Base-by-base conservation (phyloP, 2,329 filamentous ascomycete species). In the Xylariaceae sp. region DNA sequence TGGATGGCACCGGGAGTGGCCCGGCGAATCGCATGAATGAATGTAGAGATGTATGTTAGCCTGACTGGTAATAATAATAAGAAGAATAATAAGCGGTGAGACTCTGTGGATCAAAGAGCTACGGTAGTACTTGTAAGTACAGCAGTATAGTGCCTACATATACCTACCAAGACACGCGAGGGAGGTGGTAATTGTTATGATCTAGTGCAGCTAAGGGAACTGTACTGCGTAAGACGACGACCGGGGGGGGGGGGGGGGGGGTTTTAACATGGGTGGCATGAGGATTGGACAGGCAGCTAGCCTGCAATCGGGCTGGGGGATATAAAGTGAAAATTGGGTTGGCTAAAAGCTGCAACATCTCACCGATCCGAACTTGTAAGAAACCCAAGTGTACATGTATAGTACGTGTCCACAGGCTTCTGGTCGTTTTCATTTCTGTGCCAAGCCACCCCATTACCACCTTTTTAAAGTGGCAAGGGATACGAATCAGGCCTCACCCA, bases 1-100 rank as follows among this genome's bases (percentile, higher is more conserved):
- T 52, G 47, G 43, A 56, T 49, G 53, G 39, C 40, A 46, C 21
- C n/a, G 36, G 48, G 46, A 26, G 39, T 40, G 28, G 41, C 29
- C 16, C n/a, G 28, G 45, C 49, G 43, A 53, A 56, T 39, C 44
- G 53, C 47, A 49, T n/a, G n/a, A n/a, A n/a, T n/a, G n/a, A n/a
- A n/a, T n/a, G n/a, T n/a, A 23, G 46, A 55, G 44, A 51, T 48
- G 44, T 45, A 31, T 40, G 54, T 53, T 41, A 57, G 44, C 19
- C 28, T 36, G 17, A 36, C n/a, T 53, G 40, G 37, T 16, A 29
- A 47, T 26, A 43, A 31, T 12, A 31, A 6, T 31, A 31, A 12
- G 28, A 7, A 12, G 28, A 6, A 50, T 40, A 54, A 58, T 29
- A 43, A 53, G 60, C 51, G 60, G 58, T 61, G 58, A 61, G 58